These are phyloP conservation scores for Boletus speciosus DNA, from an alignment of 768 basidiomycete genomes.

Conservation along the genomic window DNA sequence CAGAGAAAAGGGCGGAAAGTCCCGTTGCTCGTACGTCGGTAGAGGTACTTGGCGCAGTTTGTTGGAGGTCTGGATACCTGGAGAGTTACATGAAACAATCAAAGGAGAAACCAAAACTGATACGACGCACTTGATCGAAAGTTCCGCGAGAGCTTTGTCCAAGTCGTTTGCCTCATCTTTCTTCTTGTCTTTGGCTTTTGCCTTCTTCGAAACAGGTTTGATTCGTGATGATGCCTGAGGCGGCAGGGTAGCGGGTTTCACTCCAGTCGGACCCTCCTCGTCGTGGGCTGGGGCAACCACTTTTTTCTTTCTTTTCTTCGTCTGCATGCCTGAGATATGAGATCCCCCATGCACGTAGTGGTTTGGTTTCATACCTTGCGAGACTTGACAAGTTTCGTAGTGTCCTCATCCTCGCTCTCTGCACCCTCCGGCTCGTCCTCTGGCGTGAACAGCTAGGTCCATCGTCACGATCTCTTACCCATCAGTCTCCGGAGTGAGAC, in stretches of 20 bases:
- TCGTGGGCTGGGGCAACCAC: neutral
- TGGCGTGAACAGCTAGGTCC: constrained; percentile 41
- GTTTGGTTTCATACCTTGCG: constrained; percentile 21
- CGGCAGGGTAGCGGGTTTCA: constrained; percentile 4
- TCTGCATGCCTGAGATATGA: constrained; percentile 16
- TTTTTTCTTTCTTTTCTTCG: constrained; percentile 43
- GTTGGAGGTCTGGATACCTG: constrained; percentile 55
- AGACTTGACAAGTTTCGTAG: constrained; percentile 13
- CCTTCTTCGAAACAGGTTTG: constrained; percentile 57
- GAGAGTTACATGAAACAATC: neutral
- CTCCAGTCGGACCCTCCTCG: neutral
- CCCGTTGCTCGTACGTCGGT: constrained; percentile 30
- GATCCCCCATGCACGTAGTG: neutral
- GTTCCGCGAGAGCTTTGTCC: constrained; percentile 78
- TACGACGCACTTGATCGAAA: constrained; percentile 64
- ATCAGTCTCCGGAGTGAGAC: constrained; percentile 14
- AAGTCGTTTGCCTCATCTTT: constrained; percentile 73
- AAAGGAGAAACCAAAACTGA: neutral
- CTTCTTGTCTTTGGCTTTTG: constrained; percentile 58
- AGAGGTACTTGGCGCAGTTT: constrained; percentile 23
- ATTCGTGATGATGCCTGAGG: constrained; percentile 16
- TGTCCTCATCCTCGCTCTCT: constrained; percentile 24
- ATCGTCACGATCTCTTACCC: constrained; percentile 17
- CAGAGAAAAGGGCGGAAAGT: constrained; percentile 59
- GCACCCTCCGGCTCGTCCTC: constrained; percentile 22